Evolutionary conservation across 495 filamentous ascomycete species (phyloP), one percentile per base, ranked within the genome.

Genomic region (Neurospora sp.): DNA sequence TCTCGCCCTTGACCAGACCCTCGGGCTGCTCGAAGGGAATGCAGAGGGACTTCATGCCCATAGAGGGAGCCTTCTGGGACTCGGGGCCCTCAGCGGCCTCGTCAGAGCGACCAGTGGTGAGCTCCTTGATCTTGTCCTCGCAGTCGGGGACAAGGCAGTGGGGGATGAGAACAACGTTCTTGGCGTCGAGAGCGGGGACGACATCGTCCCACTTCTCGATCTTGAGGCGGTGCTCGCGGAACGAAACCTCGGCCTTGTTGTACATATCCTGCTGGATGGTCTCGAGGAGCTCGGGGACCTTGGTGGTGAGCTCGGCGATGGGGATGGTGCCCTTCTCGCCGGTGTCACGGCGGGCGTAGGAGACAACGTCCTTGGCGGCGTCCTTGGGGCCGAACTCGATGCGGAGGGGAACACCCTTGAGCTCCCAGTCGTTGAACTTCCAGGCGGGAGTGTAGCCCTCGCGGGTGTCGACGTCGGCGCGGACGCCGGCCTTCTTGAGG

Each of bases 341-440:
- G n/a, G 89, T 90, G 79, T 98, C 96, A 75, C 96, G 92, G 73
- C 96, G 93, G 11, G 94, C 91, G 73, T 89, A 91, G 70, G 92
- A 92, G 72, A 98, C 90, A 37, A 94, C 92, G 69, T 92, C 88
- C 76, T 93, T 92, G 54, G 90, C 92, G 3, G 90, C 89, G 80
- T 98, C 96, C 82, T 96, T 96, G 69, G 96, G 96, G 44, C 96
- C 96, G 79, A 96, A 96, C 81, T 98, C 96, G 69, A 99, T 86
- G 44, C 96, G 93, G 39, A 99, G 85, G 18, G 96, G 96, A 16
- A 98, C 90, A 81, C 96, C 96, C 82, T 93, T 94, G 73, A 97
- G 85, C 82, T 99, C 96, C 92, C 92, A 97, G 83, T 98, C 93
- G 85, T 96, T 96, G 87, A 98, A 98, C 82, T 99, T 98, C 89